Base-by-base conservation (phyloP, 352 stramenopile genomes). In the Globisporangium solare region DNA sequence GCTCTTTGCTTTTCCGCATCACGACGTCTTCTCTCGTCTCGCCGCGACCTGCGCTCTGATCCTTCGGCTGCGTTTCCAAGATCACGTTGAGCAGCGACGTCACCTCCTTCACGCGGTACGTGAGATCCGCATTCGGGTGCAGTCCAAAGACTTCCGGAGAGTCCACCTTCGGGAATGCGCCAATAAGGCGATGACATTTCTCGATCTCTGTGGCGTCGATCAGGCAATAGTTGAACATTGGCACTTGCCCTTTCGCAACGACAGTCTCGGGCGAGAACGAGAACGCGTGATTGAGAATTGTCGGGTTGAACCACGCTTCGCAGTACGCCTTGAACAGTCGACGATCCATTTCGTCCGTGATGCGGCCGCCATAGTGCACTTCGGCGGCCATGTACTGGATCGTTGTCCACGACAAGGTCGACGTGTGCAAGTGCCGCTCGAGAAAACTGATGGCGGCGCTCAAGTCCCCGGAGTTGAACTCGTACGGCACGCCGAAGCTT, bases 351-450 rank as follows among this genome's bases (percentile, higher is more conserved):
- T 94, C 78, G 52, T 91, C 83, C 17, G 80, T 92, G 61, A 94
- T 90, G 17, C 77, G 74, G 45, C 83, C 83, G 43, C 83, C 83
- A 47, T 94, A 94, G 55, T 94, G 79, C 37, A 92, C 79, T 51
- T 94, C 83, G 0, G 79, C 79, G 20, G 90, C 70, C 79, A 94
- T 90, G 57, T 91, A 94, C 65, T 90, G 81, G 32, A 94, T 63
- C 13, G 83, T 92, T 0, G 66, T 63, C 83, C 81, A 93, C 24
- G 73, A 86, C 11, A 83, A 58, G 3, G 58, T 71, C 8, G 69
- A 83, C 11, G 75, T 71, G 64, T 88, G 89, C 56, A 91, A 60
- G 64, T 90, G 79, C 2, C 73, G 79, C 61, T 92, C 81, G 31
- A 91, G 60, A 57, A 94, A 90, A 32, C 55, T 83, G 27, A 88